Conservation (phyloP, 2,329 filamentous ascomycete genomes). For the Akanthomyces dipterigenus region DNA sequence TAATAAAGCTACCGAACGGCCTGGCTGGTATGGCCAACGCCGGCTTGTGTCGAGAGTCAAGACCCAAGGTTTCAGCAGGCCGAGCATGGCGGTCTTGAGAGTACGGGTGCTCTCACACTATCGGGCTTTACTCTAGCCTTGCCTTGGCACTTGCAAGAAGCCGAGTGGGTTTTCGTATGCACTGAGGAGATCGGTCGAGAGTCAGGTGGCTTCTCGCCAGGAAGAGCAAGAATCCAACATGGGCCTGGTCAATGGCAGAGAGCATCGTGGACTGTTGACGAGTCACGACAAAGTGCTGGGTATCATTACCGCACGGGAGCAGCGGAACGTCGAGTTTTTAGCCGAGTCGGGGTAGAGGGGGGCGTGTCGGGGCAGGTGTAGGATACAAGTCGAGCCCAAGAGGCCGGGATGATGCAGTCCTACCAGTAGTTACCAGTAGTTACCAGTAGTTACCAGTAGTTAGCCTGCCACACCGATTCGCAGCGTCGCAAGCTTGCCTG, state of each 20-base stretch:
- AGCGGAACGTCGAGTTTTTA: conserved; percentile 7
- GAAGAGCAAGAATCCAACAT: background rate
- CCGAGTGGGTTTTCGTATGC: background rate
- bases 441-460: no score
- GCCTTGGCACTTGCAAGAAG: background rate
- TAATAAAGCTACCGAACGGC: background rate
- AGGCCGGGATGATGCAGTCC: conserved; percentile 4
- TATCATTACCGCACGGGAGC: background rate
- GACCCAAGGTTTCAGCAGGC: background rate
- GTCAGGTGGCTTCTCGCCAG: background rate
- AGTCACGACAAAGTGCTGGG: conserved; percentile 5
- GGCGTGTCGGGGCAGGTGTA: conserved; percentile 6
- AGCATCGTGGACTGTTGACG: background rate
- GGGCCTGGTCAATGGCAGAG: background rate
- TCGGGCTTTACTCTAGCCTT: background rate
- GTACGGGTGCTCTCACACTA: background rate
- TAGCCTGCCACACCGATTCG: no score
- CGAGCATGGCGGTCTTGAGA: background rate
- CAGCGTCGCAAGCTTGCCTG: no score
- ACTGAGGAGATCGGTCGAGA: background rate
- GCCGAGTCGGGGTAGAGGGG: conserved; percentile 6
- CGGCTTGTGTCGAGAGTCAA: background rate
- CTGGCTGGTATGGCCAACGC: background rate
- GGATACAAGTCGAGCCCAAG: conserved; percentile 1
- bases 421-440: no score